Evolutionary conservation across 805 yeast species (phyloP), one percentile per base, ranked within the genome.

Genomic region (Saturnispora quitensis): DNA sequence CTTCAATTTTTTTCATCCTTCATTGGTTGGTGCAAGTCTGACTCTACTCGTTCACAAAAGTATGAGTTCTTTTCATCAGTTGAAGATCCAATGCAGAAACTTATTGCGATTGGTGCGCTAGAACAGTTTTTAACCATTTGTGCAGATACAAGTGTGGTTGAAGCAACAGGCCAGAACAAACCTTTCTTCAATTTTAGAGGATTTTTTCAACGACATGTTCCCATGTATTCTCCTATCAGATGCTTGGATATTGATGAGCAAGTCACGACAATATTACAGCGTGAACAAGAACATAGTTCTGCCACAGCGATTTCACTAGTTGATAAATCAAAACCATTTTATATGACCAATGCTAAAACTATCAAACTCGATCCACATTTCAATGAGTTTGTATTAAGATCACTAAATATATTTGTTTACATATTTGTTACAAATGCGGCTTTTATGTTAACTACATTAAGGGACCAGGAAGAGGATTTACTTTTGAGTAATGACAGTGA

Each of bases 401-500:
- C 70, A 5, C 70, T 84, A 43, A 78, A 79, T 58, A 60, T 64
- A 0, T 80, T 83, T 54, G 73, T 82, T 46, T 75, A 73, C 48
- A 64, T 71, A 8, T 82, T 84, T 57, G 78, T 85, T 25, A 71
- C 76, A 12, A 80, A 82, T 59, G 77, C 84, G 27, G 88, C 89
- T 1, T 77, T 82, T 52, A 70, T 85, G 7, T 68, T 86, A 50
- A 82, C 87, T 1, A 78, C 76, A 57, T 73, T 85, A 43, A 76
- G 87, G 56, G 89, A 86, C 59, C 77, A 78, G 10, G 91, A 86
- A 63, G 91, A 85, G 60, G 91, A 86, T 62, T 75, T 81, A 28
- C 61, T 85, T 20, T 64, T 85, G 18, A 63, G 68, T 35, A 80
- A 77, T 51, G 76, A 73, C 38, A 66, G 81, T 20, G 74, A 79